Evolutionary conservation across 331 rosid genomes (phyloP), one percentile per base, ranked within the genome.

Genomic region (Malus hybrid): DNA sequence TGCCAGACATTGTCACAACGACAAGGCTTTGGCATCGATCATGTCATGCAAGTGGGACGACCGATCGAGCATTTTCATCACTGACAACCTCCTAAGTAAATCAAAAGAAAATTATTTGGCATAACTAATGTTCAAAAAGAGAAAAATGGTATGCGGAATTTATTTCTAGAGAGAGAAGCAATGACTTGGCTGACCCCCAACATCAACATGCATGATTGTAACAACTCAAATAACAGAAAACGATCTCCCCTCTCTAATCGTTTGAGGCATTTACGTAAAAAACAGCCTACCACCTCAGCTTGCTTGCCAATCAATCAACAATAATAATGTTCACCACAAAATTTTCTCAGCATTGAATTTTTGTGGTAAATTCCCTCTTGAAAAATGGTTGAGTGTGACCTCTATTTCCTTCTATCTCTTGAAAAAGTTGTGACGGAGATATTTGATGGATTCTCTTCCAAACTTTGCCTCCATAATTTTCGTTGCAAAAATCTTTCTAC

Each of bases 351-450:
- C 64, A 59, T 62, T 62, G 12, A 28, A 3, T 72, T 10, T 29
- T 48, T 79, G 74, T 65, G 79, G 87, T 79, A 76, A 80, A 59
- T 68, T 71, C 70, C 79, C 64, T 29, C 59, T 52, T 62, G 13
- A 28, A 48, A 48, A 36, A 22, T 34, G n/a, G 69, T 27, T 54
- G 85, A 79, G 12, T 57, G 70, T 61, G 81, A 85, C 83, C 81
- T 6, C 24, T 32, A 32, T 16, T 9, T 19, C 10, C 59, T 27
- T 62, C 63, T 32, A 18, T 62, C 61, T 48, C 39, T 54, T 66
- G 50, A 66, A 66, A 27, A 31, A 32, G 65, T 33, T 13, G 34
- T 65, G 72, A 48, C 73, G 5, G 10, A 75, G 66, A 75, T 75
- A 20, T 39, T 33, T 66, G 55, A 65, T 66, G 73, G 27, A n/a